Evolutionary conservation across 768 basidiomycete genomes (phyloP), one percentile per base, ranked within the genome.

Genomic region (Rhodotorula graminis): DNA sequence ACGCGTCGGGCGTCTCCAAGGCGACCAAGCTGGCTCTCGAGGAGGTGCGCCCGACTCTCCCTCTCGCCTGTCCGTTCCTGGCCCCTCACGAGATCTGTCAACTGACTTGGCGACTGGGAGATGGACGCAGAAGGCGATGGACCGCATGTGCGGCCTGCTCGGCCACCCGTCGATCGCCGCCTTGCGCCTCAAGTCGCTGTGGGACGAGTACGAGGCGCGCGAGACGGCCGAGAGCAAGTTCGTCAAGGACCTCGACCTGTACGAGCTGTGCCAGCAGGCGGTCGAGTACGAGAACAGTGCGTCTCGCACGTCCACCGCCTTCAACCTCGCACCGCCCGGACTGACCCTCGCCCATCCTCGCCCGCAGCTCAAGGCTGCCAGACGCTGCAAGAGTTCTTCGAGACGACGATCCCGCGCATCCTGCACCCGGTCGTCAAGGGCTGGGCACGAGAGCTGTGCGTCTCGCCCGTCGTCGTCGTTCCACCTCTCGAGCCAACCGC

Each of bases 221-320:
- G 5, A 77, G 83, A 88, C 88, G 0, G 78, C 85, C 10, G 93
- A 94, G 79, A 91, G 92, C 0, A 86, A 83, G 67, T 92, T 94
- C 78, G 92, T 94, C 55, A 94, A 94, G 85, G 92, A 94, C 79
- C 84, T 93, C 10, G 92, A 94, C 79, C 84, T 90, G 12, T 88
- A 92, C 67, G 92, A 94, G 80, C 90, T 94, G 89, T 90, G 90
- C 1, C 83, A 87, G 1, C 92, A 94, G 85, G 91, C 90, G 86
- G 78, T 46, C 47, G 77, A 77, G 65, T 77, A 77, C 60, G 77
- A 77, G 64, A 69, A 72, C 55, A 70, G 76, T 77, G 53, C 66
- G 76, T 64, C 4, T 27, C 27, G 14, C 37, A 9, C 37, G 37
- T n/a, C 25, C 21, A 2, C 40, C 42, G 2, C 10, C 31, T 16